Percentiles rank a stretch among this genome's conserved stretches.
These are phyloP conservation scores for Yamadazyma diospyri DNA, from an alignment of 1,139 yeast species.

Conservation along the genomic window DNA sequence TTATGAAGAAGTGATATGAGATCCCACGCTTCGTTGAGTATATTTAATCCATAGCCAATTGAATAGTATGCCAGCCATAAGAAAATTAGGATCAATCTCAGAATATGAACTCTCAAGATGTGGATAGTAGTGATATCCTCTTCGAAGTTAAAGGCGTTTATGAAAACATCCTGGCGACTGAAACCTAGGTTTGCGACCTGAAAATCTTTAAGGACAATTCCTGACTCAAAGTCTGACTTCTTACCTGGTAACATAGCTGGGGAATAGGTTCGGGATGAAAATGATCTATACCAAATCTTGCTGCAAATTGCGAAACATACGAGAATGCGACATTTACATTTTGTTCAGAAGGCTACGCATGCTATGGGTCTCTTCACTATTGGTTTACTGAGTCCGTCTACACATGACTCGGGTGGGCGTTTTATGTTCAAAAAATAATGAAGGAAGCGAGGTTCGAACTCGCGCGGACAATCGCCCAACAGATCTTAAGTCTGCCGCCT, in stretches of 20 bases:
- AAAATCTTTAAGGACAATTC: slow-evolving; percentile 1
- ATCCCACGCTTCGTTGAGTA: background rate
- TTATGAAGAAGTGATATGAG: background rate
- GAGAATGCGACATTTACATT: no score
- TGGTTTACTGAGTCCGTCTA: no score
- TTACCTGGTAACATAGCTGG: no score
- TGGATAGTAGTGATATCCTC: slow-evolving; percentile 16
- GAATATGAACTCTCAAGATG: slow-evolving; percentile 19
- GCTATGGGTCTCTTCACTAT: no score
- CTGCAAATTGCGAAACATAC: no score
- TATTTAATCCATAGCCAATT: background rate
- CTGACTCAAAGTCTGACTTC: no score
- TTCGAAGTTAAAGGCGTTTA: slow-evolving; percentile 6
- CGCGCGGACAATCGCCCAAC: slow-evolving; percentile 68
- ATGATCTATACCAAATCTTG: no score
- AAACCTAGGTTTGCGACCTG: slow-evolving; percentile 6
- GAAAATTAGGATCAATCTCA: slow-evolving; percentile 15
- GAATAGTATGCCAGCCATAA: background rate
- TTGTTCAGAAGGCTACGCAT: no score
- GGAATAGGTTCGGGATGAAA: no score
- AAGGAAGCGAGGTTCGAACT: slow-evolving; percentile 86
- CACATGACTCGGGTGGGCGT: no score
- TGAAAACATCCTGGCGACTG: background rate
- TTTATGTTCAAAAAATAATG: slow-evolving; percentile 52
- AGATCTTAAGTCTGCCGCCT: slow-evolving; percentile 56